Percentiles rank a stretch among this genome's conserved stretches.
Conservation (phyloP, 2,329 filamentous ascomycete genomes). For the Fusarium sp. region DNA sequence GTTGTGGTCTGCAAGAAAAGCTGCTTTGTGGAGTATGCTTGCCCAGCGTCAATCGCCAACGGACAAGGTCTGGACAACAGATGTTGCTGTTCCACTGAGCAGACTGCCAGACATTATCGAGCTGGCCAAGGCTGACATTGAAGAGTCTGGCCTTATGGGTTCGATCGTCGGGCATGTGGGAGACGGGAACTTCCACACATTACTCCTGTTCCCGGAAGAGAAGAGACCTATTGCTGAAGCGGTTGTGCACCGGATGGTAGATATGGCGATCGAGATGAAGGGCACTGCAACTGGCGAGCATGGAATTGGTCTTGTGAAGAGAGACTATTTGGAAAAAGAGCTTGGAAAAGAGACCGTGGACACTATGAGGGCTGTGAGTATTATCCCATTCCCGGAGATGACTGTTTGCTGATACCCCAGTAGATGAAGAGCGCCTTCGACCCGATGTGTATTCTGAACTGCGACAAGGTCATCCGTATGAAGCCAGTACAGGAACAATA, state of each 20-base stretch:
- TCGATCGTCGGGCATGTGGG: not conserved
- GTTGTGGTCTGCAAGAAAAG: not conserved
- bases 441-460: constrained; percentile 60
- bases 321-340: constrained; percentile 65
- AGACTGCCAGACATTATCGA: not conserved
- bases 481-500: not conserved
- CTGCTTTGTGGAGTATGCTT: not conserved
- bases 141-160: not conserved
- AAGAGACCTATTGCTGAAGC: constrained; percentile 54
- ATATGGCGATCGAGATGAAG: constrained; percentile 73
- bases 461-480: constrained; percentile 46
- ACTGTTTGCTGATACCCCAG: not conserved
- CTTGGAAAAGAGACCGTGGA: constrained; percentile 63
- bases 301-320: constrained; percentile 71
- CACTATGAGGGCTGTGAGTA: constrained; percentile 60
- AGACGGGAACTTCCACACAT: constrained; percentile 69
- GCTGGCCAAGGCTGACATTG: not conserved
- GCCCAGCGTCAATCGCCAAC: not conserved
- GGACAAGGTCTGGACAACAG: not conserved
- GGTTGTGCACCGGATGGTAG: constrained; percentile 73
- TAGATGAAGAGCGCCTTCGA: constrained; percentile 70
- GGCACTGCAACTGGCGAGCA: constrained; percentile 77
- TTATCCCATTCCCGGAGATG: not conserved
- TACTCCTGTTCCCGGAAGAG: not conserved
- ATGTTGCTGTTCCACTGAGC: not conserved